Evolutionary conservation across 208 protist genomes (phyloP).

Genomic region (Acanthamoeba rhysodes): DNA sequence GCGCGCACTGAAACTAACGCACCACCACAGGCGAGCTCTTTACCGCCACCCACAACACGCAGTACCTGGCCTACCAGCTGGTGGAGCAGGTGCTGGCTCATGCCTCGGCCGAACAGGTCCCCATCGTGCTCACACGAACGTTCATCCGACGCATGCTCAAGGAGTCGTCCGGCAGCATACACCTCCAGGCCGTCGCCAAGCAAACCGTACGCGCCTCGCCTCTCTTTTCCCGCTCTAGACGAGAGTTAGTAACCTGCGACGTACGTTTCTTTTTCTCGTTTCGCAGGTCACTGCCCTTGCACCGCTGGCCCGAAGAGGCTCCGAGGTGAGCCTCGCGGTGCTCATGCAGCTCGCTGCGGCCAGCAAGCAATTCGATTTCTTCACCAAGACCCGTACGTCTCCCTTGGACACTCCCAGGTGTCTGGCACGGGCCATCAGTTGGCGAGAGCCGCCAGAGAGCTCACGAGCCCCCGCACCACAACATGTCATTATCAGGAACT

Average conservation of each 20-base stretch:
- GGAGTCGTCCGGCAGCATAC: conserved; percentile 3
- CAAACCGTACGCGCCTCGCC: neutral
- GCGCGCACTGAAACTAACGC: neutral
- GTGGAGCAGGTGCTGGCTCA: neutral
- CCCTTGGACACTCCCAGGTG: neutral
- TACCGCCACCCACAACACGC: conserved; percentile 43
- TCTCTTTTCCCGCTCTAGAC: neutral
- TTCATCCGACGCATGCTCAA: conserved; percentile 16
- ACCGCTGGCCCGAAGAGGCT: neutral
- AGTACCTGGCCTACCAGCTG: conserved; percentile 50
- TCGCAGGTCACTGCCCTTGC: conserved; percentile 12
- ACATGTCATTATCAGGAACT: neutral
- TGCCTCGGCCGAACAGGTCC: conserved; percentile 17
- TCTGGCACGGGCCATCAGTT: too few relatives aligned
- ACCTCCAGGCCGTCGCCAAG: conserved; percentile 53
- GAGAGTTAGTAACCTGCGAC: too few relatives aligned
- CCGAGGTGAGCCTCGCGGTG: conserved; percentile 57
- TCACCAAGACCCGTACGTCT: conserved; percentile 74
- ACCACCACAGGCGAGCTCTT: conserved; percentile 12
- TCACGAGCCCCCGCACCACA: too few relatives aligned
- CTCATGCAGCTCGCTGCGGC: conserved; percentile 68
- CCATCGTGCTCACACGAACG: neutral
- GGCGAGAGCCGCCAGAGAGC: too few relatives aligned
- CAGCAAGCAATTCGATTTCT: conserved; percentile 77
- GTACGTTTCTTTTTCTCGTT: neutral